A percentile compares a stretch with the other conserved stretches of the same genome.
phyloP scores from a whole-genome alignment of 805 yeast species.

The Lachancea kluyveri region DNA sequence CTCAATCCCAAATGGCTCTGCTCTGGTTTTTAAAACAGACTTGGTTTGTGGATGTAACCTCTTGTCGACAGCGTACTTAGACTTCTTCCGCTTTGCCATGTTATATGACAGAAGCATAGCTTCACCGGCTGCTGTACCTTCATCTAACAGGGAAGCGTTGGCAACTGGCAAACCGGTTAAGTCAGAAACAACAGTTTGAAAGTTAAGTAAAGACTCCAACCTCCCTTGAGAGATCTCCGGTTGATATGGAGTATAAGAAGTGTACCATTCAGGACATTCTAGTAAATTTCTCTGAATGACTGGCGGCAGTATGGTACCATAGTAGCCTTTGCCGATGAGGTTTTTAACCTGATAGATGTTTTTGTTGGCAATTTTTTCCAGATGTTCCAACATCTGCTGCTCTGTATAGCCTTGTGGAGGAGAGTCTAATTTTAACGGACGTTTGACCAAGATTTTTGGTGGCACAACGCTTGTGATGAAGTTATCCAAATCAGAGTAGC shows the following conservation, averaged over 20 bases:
- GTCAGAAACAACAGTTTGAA: constrained; percentile 86
- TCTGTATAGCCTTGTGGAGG: constrained; percentile 79
- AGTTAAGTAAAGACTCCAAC: constrained; percentile 81
- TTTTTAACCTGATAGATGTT: constrained; percentile 63
- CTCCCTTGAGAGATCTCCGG: constrained; percentile 98
- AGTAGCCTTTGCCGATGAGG: constrained; percentile 91
- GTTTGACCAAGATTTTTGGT: constrained; percentile 58
- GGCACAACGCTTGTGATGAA: constrained; percentile 77
- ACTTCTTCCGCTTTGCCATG: constrained; percentile 58
- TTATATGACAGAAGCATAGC: constrained; percentile 85
- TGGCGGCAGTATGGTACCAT: constrained; percentile 83
- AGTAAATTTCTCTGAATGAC: constrained; percentile 88
- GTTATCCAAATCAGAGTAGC: constrained; percentile 58
- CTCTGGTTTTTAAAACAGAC: constrained; percentile 73
- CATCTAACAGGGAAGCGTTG: constrained; percentile 91
- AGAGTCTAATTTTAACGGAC: constrained; percentile 52
- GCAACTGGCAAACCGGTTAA: constrained; percentile 93
- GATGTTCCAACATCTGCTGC: constrained; percentile 65
- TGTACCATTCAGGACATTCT: constrained; percentile 97
- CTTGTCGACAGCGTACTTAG: constrained; percentile 63
- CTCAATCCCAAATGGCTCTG: constrained; percentile 64
- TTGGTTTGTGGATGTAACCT: constrained; percentile 82
- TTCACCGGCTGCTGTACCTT: constrained; percentile 96
- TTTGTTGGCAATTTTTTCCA: constrained; percentile 63
- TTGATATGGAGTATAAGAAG: constrained; percentile 97